Conservation (phyloP, 345 rosid genomes). For the Populus simonii region DNA sequence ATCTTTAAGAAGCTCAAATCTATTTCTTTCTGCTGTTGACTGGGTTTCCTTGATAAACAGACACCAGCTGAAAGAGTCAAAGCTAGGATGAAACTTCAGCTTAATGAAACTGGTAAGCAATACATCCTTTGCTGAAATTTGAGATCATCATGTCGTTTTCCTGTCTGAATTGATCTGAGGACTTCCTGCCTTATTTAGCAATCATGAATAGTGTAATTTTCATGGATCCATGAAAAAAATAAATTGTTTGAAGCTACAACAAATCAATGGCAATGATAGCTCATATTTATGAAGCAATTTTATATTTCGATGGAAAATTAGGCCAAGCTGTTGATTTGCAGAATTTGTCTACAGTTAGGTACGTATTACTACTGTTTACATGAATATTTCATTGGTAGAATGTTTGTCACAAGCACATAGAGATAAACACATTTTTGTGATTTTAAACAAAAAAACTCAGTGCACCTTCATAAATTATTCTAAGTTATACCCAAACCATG, state of each 20-base stretch:
- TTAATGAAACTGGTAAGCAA: conserved; percentile 66
- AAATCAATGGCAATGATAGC: background rate
- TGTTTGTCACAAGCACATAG: too few relatives aligned
- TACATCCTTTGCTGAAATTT: background rate
- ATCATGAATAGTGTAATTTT: background rate
- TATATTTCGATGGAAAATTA: background rate
- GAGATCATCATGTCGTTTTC: background rate
- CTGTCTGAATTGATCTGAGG: background rate
- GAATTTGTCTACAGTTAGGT: background rate
- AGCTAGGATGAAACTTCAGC: conserved; percentile 91
- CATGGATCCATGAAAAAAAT: too few relatives aligned
- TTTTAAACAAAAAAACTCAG: too few relatives aligned
- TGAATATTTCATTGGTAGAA: too few relatives aligned
- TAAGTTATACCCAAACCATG: too few relatives aligned
- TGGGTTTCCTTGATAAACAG: conserved; percentile 43
- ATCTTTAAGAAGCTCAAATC: background rate
- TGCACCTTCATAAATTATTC: too few relatives aligned
- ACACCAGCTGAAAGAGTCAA: conserved; percentile 80
- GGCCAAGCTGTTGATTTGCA: background rate
- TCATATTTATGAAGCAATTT: background rate
- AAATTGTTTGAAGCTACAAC: background rate
- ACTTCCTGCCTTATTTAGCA: background rate
- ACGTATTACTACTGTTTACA: too few relatives aligned
- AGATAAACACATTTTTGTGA: too few relatives aligned
- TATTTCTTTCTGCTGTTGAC: background rate